Evolutionary conservation across 345 rosid genomes (phyloP), one percentile per base, ranked within the genome.

Genomic region (Aquilaria sinensis): DNA sequence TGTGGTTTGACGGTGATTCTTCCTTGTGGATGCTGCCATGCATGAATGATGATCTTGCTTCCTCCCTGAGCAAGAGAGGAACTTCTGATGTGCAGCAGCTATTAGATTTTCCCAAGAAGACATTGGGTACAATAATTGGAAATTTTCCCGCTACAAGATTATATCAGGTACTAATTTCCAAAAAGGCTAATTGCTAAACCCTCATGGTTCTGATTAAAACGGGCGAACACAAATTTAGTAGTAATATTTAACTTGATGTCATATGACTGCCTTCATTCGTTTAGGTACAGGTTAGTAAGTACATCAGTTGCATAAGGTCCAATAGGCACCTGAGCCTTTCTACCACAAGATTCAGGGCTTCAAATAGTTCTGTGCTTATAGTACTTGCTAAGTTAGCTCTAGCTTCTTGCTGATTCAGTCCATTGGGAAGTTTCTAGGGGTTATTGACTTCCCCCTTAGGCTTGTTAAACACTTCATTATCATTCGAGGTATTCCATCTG

Each of bases 11-110:
- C 61, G 68, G 78, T 56, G 88, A 80, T 80, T 88, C 94, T 52
- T 61, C 88, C 13, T 67, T 93, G 64, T 80, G 92, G 96, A 88
- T 90, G 96, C 64, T 93, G 77, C 92, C 94, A 51, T 86, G 92
- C 85, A 90, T 93, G 97, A 84, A 77, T 69, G 67, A 72, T 54
- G 90, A 88, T 70, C 87, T 88, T 49, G 74, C 68, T 14, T 70
- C 67, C 47, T 66, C 64, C 32, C 83, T 90, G 47, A 68, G 77
- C 45, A 65, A 66, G 53, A 75, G 76, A 70, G 95, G 86, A 74
- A 78, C 90, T 57, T 77, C 77, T 65, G 77, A 72, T 4, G 75
- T 90, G 43, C 92, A 80, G 76, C 96, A 90, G 63, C 81, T 93
- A 47, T 75, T 88, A 67, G 87, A 81, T 43, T 71, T 90, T 75